phyloP scores from a whole-genome alignment of 306 rosid genomes.

The Sindora glabra region DNA sequence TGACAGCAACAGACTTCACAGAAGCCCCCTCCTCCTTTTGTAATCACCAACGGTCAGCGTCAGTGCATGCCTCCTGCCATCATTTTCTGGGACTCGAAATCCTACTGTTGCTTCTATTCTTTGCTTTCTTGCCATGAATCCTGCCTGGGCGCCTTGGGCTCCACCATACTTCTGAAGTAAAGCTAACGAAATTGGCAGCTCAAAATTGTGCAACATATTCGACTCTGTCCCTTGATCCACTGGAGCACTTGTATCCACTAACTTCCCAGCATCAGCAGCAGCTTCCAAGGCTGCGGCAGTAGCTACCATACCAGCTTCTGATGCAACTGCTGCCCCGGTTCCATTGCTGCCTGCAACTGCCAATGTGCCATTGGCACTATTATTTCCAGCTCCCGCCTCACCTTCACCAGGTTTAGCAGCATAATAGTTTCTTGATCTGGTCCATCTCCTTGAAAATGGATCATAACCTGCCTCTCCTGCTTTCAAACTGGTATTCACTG shows the following conservation, averaged over 20 bases:
- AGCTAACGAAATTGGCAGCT: conserved; percentile 80
- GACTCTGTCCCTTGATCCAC: conserved; percentile 83
- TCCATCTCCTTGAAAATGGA: conserved; percentile 99
- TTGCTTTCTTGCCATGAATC: conserved; percentile 68
- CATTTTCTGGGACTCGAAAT: conserved; percentile 64
- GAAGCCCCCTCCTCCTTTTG: conserved; percentile 86
- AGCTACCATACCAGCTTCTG: conserved; percentile 58
- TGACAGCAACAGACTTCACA: conserved; percentile 37
- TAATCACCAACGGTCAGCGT: conserved; percentile 78
- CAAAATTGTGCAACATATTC: conserved; percentile 65
- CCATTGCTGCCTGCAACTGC: conserved; percentile 25
- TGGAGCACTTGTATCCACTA: conserved; percentile 80
- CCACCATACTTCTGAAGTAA: conserved; percentile 80
- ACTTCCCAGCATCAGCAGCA: conserved; percentile 89
- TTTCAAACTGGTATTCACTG: conserved; percentile 41
- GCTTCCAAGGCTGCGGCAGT: conserved; percentile 85
- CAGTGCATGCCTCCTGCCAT: conserved; percentile 54
- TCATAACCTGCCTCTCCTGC: conserved; percentile 97
- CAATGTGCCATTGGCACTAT: conserved; percentile 10
- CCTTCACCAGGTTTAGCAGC: conserved; percentile 48
- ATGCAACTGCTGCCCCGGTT: conserved; percentile 6
- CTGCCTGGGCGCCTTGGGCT: conserved; percentile 67
- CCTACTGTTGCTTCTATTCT: conserved; percentile 71
- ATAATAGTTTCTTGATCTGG: conserved; percentile 88
- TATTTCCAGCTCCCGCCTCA: conserved; percentile 33